These are phyloP conservation scores for Yamagishiella unicocca DNA, from an alignment of 139 green algal species.

Conservation along the genomic window DNA sequence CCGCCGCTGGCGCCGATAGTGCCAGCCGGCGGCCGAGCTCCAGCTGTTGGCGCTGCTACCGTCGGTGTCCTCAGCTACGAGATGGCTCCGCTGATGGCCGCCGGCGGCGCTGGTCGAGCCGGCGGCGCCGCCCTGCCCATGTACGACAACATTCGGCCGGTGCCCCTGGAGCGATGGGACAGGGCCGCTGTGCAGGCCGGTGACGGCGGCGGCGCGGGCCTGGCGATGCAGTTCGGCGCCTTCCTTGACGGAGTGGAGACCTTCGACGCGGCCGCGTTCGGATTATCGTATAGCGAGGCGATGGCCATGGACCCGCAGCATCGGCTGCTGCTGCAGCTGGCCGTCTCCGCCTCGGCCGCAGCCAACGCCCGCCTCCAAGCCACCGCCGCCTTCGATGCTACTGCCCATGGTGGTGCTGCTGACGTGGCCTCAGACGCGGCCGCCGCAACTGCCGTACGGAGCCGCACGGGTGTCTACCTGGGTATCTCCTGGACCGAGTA, in stretches of 20 bases:
- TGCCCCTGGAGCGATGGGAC: slow-evolving; percentile 34
- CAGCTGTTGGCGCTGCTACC: neutral
- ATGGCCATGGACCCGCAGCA: slow-evolving; percentile 83
- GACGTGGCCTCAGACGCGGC: neutral
- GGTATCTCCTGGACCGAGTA: slow-evolving; percentile 86
- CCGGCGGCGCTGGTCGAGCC: neutral
- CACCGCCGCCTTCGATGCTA: neutral
- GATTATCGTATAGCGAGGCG: slow-evolving; percentile 67
- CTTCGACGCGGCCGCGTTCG: slow-evolving; percentile 80
- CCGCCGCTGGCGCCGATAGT: neutral
- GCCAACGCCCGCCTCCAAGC: neutral
- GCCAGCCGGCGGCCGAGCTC: neutral
- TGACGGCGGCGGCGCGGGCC: neutral
- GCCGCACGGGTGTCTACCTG: slow-evolving; percentile 69
- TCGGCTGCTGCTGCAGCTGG: slow-evolving; percentile 77
- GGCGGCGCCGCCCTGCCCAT: neutral
- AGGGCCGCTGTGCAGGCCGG: neutral
- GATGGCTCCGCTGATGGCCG: slow-evolving; percentile 27
- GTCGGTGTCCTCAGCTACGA: slow-evolving; percentile 29
- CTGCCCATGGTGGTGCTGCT: neutral
- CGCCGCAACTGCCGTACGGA: neutral
- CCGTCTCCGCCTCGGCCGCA: neutral
- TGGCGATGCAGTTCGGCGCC: slow-evolving; percentile 64
- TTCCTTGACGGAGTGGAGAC: slow-evolving; percentile 69
- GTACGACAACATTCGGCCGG: slow-evolving; percentile 9